Evolutionary conservation across 1,284 basidiomycete species (phyloP).

Genomic region (Apiotrichum gracile): DNA sequence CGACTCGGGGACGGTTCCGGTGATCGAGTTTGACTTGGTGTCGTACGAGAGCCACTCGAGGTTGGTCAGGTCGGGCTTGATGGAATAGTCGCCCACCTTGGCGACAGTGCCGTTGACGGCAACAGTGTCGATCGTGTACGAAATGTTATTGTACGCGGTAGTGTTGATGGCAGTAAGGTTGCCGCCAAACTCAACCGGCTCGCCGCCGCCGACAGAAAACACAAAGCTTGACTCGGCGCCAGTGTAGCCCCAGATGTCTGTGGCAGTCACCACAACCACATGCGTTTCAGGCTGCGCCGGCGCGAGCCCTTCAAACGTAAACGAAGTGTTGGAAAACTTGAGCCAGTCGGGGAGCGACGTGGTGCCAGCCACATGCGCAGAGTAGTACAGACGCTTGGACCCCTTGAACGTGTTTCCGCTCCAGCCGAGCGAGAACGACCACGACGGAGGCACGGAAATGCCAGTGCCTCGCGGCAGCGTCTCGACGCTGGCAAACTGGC

Average conservation of each 20-base stretch:
- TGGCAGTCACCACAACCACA: constrained; percentile 43
- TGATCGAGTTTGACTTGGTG: constrained; percentile 32
- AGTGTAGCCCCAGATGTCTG: constrained; percentile 46
- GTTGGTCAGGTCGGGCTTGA: constrained; percentile 33
- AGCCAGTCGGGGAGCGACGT: constrained; percentile 51
- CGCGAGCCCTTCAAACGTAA: constrained; percentile 53
- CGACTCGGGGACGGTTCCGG: constrained; percentile 45
- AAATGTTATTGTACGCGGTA: constrained; percentile 26
- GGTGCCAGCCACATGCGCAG: constrained; percentile 44
- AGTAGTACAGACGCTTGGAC: constrained; percentile 38
- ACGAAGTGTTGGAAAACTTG: constrained; percentile 50
- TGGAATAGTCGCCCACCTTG: constrained; percentile 25
- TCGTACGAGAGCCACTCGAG: constrained; percentile 48
- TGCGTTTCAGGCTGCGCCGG: constrained; percentile 42
- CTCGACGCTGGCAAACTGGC: constrained; percentile 38
- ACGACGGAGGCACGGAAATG: constrained; percentile 45
- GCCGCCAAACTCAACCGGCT: constrained; percentile 26
- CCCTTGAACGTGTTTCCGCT: constrained; percentile 42
- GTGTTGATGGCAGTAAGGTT: constrained; percentile 21
- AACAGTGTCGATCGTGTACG: constrained; percentile 32
- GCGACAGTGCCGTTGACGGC: constrained; percentile 31
- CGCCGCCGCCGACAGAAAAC: constrained; percentile 41
- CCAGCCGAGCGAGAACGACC: constrained; percentile 55
- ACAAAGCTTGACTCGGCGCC: constrained; percentile 46
- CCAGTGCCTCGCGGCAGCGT: constrained; percentile 38